These are phyloP conservation scores for Terana coerulea DNA, from an alignment of 768 basidiomycete species.

Conservation along the genomic window DNA sequence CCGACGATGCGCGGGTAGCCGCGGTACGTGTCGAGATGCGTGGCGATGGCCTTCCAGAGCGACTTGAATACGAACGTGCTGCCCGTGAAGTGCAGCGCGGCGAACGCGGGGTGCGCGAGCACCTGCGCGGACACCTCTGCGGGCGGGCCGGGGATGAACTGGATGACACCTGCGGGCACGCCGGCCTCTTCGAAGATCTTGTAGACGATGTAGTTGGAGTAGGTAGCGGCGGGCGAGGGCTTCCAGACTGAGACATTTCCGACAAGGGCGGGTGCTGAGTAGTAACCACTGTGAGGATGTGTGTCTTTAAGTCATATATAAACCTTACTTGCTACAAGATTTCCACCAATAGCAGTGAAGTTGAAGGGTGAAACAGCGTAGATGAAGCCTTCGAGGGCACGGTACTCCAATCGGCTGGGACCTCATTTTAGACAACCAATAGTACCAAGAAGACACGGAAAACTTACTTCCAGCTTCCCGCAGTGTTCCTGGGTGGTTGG, in stretches of 20 bases:
- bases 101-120: constrained; percentile 71
- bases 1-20: constrained; percentile 95
- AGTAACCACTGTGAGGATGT: constrained; percentile 5
- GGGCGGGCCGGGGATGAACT: constrained; percentile 91
- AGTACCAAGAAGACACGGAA: neutral
- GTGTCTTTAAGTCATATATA: constrained; percentile 17
- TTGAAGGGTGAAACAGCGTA: constrained; percentile 98
- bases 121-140: constrained; percentile 82
- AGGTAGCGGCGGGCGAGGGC: constrained; percentile 92
- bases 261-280: constrained; percentile 78
- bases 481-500: constrained; percentile 83
- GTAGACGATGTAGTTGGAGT: constrained; percentile 91
- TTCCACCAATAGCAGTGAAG: constrained; percentile 97
- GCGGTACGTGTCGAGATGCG: constrained; percentile 83
- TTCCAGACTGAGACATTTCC: constrained; percentile 98
- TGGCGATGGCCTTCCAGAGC: constrained; percentile 93
- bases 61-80: constrained; percentile 92
- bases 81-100: constrained; percentile 94
- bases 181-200: constrained; percentile 93
- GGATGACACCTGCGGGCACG: constrained; percentile 90
- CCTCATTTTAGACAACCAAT: neutral
- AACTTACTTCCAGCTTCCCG: constrained; percentile 92
- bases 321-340: constrained; percentile 66
- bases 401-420: constrained; percentile 89
- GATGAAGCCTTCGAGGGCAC: constrained; percentile 97